These are phyloP conservation scores for Ceratocystis variospora DNA, from an alignment of 2,329 filamentous ascomycete genomes.

Conservation along the genomic window DNA sequence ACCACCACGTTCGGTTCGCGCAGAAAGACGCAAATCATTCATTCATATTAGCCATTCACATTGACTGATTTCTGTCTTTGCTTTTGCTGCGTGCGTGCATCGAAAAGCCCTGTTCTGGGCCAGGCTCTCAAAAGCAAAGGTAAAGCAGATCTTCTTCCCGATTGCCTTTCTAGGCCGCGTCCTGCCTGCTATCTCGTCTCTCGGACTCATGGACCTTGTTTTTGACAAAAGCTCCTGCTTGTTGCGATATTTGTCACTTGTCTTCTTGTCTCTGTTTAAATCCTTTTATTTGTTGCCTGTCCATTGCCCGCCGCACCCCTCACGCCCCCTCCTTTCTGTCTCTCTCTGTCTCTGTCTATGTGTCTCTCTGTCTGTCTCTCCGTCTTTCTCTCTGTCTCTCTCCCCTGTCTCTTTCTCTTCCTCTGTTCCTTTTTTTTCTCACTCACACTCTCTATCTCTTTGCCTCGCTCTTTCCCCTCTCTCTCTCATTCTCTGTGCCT, in stretches of 20 bases:
- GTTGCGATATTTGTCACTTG: not conserved
- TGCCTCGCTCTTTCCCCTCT: not conserved
- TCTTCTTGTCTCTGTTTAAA: not conserved
- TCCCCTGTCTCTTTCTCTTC: not conserved
- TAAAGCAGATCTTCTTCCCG: not conserved
- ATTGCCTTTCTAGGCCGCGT: not conserved
- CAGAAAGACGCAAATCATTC: no score
- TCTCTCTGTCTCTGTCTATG: no score
- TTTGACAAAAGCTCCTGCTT: not conserved
- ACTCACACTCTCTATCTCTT: not conserved
- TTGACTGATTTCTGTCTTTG: no score
- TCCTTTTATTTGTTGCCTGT: not conserved
- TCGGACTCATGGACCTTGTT: not conserved
- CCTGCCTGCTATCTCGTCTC: not conserved
- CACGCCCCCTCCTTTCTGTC: not conserved
- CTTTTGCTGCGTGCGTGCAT: no score
- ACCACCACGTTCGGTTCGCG: no score
- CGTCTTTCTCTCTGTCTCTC: not conserved
- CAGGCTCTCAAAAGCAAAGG: not conserved
- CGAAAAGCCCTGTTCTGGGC: not conserved
- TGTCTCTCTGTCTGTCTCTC: no score
- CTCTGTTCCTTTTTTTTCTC: not conserved
- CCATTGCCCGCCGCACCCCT: not conserved
- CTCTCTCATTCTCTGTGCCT: not conserved
- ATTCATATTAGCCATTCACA: no score